Evolutionary conservation across 805 yeast genomes (phyloP).

Genomic region (Yarrowia sp.): DNA sequence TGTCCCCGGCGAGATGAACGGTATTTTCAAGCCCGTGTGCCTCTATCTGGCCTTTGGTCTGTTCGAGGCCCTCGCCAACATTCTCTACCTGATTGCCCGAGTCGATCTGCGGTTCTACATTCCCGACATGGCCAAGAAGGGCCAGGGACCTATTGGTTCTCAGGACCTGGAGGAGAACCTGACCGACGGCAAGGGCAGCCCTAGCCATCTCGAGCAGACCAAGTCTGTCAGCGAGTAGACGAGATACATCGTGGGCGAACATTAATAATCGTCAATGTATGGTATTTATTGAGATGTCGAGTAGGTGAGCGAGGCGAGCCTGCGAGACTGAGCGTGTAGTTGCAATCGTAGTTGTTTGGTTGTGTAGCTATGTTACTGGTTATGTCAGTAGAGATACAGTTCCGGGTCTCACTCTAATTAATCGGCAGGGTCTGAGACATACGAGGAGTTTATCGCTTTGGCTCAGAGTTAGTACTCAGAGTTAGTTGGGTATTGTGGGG

Average conservation of each 20-base stretch:
- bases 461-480: no score
- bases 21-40: constrained; percentile 51
- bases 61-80: constrained; percentile 56
- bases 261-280: not conserved
- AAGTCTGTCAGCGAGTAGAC: not conserved
- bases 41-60: constrained; percentile 71
- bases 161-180: constrained; percentile 1
- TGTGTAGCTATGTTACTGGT: no score
- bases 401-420: no score
- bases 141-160: constrained; percentile 56
- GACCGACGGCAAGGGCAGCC: constrained; percentile 10
- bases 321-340: no score
- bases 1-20: constrained; percentile 30
- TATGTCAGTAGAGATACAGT: no score
- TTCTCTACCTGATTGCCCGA: constrained; percentile 59
- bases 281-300: not conserved
- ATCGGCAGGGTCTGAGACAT: no score
- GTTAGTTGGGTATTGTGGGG: no score
- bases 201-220: constrained; percentile 17
- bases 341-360: no score
- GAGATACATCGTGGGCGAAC: not conserved
- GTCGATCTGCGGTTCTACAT: constrained; percentile 76
- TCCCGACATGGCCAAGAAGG: constrained; percentile 56
- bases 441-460: no score
- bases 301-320: no score